A percentile compares a stretch with the other conserved stretches of the same genome.
Evolutionary conservation across 2,329 filamentous ascomycete genomes (phyloP).

Genomic region (Orbilia javanica): DNA sequence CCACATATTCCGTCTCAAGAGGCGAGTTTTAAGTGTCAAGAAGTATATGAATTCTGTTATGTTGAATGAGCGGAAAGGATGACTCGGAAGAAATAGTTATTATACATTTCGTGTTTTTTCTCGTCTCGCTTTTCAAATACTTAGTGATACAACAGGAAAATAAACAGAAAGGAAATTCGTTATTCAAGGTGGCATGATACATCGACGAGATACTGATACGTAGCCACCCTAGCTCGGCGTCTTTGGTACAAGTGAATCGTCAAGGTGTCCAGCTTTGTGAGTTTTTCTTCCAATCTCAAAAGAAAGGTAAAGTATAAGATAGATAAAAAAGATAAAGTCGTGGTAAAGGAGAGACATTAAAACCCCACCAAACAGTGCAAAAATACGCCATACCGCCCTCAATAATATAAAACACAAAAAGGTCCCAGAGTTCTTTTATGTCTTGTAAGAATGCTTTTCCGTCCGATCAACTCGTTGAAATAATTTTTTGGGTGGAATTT

Average conservation of each 20-base stretch:
- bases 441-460: constrained; percentile 34
- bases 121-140: constrained; percentile 4
- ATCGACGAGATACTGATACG: constrained; percentile 8
- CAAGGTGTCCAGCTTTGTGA: neutral
- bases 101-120: constrained; percentile 16
- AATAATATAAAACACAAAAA: constrained; percentile 17
- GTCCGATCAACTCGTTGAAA: constrained; percentile 17
- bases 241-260: neutral
- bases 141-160: constrained; percentile 18
- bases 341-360: constrained; percentile 50
- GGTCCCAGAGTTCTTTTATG: constrained; percentile 12
- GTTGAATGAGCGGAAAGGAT: neutral
- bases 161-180: constrained; percentile 25
- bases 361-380: constrained; percentile 5
- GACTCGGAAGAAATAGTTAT: constrained; percentile 6
- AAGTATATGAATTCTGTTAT: neutral
- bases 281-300: constrained; percentile 2
- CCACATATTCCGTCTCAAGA: constrained; percentile 15
- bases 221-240: neutral
- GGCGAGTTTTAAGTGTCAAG: neutral
- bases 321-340: too few species aligned
- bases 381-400: constrained; percentile 39
- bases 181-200: constrained; percentile 6
- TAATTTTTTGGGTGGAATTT: constrained; percentile 30
- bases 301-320: neutral